Evolutionary conservation across 148 eudicot species (phyloP).

Genomic region (Mesembryanthemum crystallinum): DNA sequence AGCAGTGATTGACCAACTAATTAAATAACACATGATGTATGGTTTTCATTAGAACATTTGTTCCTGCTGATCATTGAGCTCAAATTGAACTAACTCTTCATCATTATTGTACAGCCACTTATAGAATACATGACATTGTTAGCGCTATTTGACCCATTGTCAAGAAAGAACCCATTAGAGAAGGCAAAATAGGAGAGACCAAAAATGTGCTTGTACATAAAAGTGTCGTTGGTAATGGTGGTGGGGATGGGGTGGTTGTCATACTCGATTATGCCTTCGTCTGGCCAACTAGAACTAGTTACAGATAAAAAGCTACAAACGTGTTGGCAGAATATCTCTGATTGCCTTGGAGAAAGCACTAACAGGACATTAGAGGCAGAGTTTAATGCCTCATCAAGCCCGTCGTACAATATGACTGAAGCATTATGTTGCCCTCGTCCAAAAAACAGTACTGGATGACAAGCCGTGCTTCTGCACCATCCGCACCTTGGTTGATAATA

Average conservation of each 20-base stretch:
- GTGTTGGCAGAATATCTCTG: slow-evolving; percentile 6
- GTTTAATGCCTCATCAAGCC: background rate
- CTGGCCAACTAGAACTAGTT: background rate
- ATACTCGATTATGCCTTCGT: background rate
- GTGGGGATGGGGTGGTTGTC: slow-evolving; percentile 13
- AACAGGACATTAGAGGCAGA: slow-evolving; percentile 1
- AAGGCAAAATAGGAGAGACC: too few species aligned
- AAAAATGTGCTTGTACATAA: background rate
- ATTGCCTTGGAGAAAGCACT: background rate
- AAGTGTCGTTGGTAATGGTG: background rate
- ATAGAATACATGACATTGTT: too few species aligned
- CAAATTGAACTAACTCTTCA: too few species aligned
- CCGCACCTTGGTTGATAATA: background rate
- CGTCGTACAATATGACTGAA: slow-evolving; percentile 4
- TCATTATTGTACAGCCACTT: too few species aligned
- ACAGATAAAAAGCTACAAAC: background rate
- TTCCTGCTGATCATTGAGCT: too few species aligned
- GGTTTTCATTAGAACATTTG: too few species aligned
- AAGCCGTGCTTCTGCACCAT: slow-evolving; percentile 20
- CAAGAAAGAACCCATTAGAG: too few species aligned
- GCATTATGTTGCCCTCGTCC: slow-evolving; percentile 8
- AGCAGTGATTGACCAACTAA: too few species aligned
- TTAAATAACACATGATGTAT: too few species aligned
- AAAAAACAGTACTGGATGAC: background rate
- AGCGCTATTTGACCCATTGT: too few species aligned